These are phyloP conservation scores for Lactarius quietus DNA, from an alignment of 768 basidiomycete genomes.

Conservation along the genomic window DNA sequence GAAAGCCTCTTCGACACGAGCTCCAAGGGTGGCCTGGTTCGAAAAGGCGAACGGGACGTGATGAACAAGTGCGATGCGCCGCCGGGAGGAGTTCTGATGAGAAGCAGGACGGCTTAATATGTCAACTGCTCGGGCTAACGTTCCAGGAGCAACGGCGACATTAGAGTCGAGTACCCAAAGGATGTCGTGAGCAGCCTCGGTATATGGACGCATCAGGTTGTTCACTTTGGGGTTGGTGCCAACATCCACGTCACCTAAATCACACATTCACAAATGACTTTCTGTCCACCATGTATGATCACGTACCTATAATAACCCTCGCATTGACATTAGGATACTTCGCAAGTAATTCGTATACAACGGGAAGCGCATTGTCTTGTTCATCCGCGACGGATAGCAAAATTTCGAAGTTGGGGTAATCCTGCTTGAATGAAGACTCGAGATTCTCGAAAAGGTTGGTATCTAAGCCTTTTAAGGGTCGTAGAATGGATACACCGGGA, in stretches of 20 bases:
- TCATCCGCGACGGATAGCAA: slow-evolving; percentile 89
- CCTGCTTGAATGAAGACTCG: slow-evolving; percentile 87
- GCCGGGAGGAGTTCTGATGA: slow-evolving; percentile 32
- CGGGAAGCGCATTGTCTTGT: slow-evolving; percentile 79
- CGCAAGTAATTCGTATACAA: slow-evolving; percentile 71
- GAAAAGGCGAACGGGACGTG: slow-evolving; percentile 90
- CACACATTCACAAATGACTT: neutral
- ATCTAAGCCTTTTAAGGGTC: slow-evolving; percentile 94
- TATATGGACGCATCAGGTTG: slow-evolving; percentile 86
- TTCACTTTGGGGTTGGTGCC: slow-evolving; percentile 98
- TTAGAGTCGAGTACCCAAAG: slow-evolving; percentile 99
- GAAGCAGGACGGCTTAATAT: slow-evolving; percentile 50
- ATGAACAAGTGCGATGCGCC: slow-evolving; percentile 81
- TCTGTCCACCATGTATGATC: neutral
- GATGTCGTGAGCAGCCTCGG: slow-evolving; percentile 78
- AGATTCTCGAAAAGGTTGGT: slow-evolving; percentile 95
- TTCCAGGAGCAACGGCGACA: slow-evolving; percentile 69
- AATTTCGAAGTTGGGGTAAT: slow-evolving; percentile 90
- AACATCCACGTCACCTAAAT: slow-evolving; percentile 70
- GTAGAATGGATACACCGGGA: slow-evolving; percentile 90
- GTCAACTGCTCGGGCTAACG: slow-evolving; percentile 82
- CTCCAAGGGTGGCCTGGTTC: slow-evolving; percentile 67
- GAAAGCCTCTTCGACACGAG: slow-evolving; percentile 88
- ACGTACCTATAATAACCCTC: slow-evolving; percentile 71
- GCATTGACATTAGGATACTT: slow-evolving; percentile 77